These are phyloP conservation scores for Lolium rigidum DNA, from an alignment of 176 grass and related monocot genomes.

Conservation along the genomic window DNA sequence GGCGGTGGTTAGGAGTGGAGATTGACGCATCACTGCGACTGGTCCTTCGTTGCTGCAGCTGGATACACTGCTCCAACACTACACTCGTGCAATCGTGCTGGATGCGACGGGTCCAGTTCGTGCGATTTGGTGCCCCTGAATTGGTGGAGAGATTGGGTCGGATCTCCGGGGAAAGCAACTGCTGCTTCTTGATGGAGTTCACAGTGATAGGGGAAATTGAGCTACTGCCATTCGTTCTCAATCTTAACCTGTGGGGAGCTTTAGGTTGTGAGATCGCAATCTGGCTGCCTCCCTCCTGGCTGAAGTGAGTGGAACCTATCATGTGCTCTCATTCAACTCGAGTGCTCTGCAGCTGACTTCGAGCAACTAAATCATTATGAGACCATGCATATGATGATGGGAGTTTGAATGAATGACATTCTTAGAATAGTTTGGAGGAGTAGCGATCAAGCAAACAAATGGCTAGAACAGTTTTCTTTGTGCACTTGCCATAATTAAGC, in stretches of 20 bases:
- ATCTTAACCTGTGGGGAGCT: background rate
- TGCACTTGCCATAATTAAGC: background rate
- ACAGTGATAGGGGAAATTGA: background rate
- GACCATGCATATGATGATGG: background rate
- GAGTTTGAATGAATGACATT: background rate
- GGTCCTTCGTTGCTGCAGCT: constrained; percentile 31
- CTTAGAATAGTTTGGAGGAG: background rate
- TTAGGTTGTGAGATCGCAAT: background rate
- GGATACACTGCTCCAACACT: background rate
- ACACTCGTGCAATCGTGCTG: constrained; percentile 11
- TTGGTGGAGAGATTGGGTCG: background rate
- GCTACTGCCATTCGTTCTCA: background rate
- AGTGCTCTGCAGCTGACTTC: constrained; percentile 27
- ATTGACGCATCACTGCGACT: constrained; percentile 27
- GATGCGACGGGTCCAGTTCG: constrained; percentile 20
- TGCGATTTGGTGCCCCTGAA: constrained; percentile 8
- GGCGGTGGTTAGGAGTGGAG: constrained; percentile 44
- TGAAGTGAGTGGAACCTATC: background rate
- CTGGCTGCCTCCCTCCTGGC: constrained; percentile 4
- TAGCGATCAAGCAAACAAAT: constrained; percentile 32
- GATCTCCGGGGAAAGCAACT: constrained; percentile 16
- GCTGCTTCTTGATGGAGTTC: background rate
- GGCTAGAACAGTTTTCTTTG: background rate
- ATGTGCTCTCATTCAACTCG: constrained; percentile 46
- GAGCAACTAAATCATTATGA: background rate